These are phyloP conservation scores for Phaseolus coccineus DNA, from an alignment of 331 rosid species.

Conservation along the genomic window DNA sequence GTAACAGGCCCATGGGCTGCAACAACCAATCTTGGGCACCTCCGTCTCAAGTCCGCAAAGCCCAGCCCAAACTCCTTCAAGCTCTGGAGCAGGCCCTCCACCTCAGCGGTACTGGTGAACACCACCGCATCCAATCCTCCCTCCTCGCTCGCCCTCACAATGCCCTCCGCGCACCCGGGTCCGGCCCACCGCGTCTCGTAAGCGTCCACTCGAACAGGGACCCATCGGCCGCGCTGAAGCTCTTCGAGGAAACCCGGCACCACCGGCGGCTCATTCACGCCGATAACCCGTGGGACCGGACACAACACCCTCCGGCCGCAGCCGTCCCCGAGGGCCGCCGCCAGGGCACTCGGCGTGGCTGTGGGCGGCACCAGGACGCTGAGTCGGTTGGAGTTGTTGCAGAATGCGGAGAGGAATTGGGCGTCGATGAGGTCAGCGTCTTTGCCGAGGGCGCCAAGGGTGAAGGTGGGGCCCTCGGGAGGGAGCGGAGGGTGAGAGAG, in stretches of 20 bases:
- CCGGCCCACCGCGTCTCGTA: constrained; percentile 87
- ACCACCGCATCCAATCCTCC: constrained; percentile 60
- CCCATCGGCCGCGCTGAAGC: constrained; percentile 58
- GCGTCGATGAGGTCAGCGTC: constrained; percentile 69
- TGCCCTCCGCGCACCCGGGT: constrained; percentile 56
- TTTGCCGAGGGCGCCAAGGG: constrained; percentile 76
- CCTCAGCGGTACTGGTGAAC: constrained; percentile 86
- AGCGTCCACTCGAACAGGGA: constrained; percentile 61
- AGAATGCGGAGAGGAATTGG: constrained; percentile 46
- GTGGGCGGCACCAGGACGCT: constrained; percentile 59
- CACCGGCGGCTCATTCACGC: constrained; percentile 72
- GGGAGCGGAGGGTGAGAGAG: constrained; percentile 58
- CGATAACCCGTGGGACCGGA: constrained; percentile 66
- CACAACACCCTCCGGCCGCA: constrained; percentile 57
- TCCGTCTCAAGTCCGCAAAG: constrained; percentile 52
- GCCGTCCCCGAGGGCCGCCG: constrained; percentile 59
- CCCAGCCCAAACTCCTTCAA: constrained; percentile 62
- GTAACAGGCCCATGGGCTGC: constrained; percentile 86
- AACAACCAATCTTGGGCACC: constrained; percentile 59
- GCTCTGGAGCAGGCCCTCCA: constrained; percentile 81
- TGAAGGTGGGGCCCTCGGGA: constrained; percentile 52
- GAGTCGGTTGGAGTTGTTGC: constrained; percentile 41
- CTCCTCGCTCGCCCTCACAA: constrained; percentile 55
- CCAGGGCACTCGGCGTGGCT: constrained; percentile 63
- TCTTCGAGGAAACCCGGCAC: constrained; percentile 68